Conservation (phyloP, 192 early-diverging fungal species). For the Coemansia reversa region DNA sequence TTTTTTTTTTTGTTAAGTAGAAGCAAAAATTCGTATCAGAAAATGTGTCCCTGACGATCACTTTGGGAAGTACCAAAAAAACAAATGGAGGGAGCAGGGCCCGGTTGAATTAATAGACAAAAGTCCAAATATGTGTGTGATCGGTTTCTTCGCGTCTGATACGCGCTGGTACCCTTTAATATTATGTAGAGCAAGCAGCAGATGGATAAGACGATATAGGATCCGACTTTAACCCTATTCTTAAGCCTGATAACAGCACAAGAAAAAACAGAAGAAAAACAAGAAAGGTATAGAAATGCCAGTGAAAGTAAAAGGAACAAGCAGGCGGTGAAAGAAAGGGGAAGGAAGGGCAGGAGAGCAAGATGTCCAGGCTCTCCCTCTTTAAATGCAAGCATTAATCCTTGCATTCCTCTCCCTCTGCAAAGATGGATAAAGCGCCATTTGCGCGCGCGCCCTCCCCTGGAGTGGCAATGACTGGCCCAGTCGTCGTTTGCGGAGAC, state of each 20-base stretch:
- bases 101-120: background rate
- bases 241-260: background rate
- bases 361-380: background rate
- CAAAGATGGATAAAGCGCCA: slow-evolving; percentile 5
- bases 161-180: background rate
- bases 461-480: background rate
- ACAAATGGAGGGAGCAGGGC: background rate
- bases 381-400: background rate
- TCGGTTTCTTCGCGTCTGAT: slow-evolving; percentile 1
- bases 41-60: slow-evolving; percentile 6
- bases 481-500: background rate
- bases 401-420: background rate
- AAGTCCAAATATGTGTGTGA: slow-evolving; percentile 8
- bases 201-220: background rate
- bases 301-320: background rate
- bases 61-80: background rate
- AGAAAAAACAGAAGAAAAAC: slow-evolving; percentile 2
- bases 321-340: background rate
- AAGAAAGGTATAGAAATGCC: slow-evolving; percentile 1
- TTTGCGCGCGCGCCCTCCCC: background rate
- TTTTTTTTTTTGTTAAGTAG: background rate
- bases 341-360: background rate
- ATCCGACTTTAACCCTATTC: background rate
- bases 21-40: background rate
- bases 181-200: background rate